These are phyloP conservation scores for Penicillium pancosmium DNA, from an alignment of 495 filamentous ascomycete species.

Conservation along the genomic window DNA sequence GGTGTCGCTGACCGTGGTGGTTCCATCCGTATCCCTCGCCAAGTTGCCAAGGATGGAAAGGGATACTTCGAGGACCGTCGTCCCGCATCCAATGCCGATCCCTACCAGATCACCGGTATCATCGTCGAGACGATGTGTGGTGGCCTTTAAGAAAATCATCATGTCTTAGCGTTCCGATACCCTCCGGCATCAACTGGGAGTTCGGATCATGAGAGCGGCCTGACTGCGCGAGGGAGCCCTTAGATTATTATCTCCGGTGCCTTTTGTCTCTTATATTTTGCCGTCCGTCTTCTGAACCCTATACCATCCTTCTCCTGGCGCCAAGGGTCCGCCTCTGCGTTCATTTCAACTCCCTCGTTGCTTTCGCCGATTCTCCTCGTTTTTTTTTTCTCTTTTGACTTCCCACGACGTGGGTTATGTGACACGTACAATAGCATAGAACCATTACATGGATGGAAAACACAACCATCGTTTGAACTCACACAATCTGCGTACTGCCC, in stretches of 20 bases:
- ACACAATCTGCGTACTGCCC: not conserved
- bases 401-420: slow-evolving; percentile 31
- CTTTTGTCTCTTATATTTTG: slow-evolving; percentile 20
- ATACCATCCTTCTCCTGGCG: slow-evolving; percentile 24
- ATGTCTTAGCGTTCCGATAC: slow-evolving; percentile 53
- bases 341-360: slow-evolving; percentile 31
- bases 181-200: slow-evolving; percentile 50
- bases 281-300: slow-evolving; percentile 21
- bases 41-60: slow-evolving; percentile 87
- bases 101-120: slow-evolving; percentile 95
- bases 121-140: slow-evolving; percentile 75
- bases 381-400: slow-evolving; percentile 23
- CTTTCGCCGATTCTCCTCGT: slow-evolving; percentile 29
- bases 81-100: slow-evolving; percentile 93
- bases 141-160: slow-evolving; percentile 43
- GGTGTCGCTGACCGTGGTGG: slow-evolving; percentile 97
- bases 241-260: slow-evolving; percentile 27
- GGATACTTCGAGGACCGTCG: slow-evolving; percentile 98
- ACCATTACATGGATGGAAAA: slow-evolving; percentile 34
- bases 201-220: slow-evolving; percentile 44
- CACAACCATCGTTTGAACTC: slow-evolving; percentile 29
- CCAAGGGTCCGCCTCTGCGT: slow-evolving; percentile 32
- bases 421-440: slow-evolving; percentile 42
- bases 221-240: slow-evolving; percentile 43
- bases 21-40: slow-evolving; percentile 89